A percentile compares a stretch with the other conserved stretches of the same genome.
These are phyloP conservation scores for Alternaria gansuensis DNA, from an alignment of 2,329 filamentous ascomycete genomes.

Conservation along the genomic window DNA sequence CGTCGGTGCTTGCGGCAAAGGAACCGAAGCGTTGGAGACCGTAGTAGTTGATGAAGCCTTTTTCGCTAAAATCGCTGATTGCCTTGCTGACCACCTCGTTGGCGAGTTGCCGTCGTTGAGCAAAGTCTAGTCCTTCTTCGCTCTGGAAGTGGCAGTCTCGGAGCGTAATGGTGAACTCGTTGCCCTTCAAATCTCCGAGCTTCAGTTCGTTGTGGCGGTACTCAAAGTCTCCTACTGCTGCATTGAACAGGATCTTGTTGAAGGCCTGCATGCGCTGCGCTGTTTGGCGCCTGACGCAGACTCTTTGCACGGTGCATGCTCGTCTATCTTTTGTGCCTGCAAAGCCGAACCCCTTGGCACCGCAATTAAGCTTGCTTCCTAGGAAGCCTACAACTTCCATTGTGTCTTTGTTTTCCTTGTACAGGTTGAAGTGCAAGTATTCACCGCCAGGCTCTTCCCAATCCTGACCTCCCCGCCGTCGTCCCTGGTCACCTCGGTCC, in stretches of 20 bases:
- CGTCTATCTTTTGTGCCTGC: constrained; percentile 92
- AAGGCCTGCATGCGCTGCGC: constrained; percentile 71
- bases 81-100: constrained; percentile 64
- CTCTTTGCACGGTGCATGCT: constrained; percentile 83
- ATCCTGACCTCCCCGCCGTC: constrained; percentile 52
- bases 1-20: constrained; percentile 84
- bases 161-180: constrained; percentile 91
- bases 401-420: constrained; percentile 97
- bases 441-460: constrained; percentile 78
- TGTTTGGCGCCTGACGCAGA: constrained; percentile 70
- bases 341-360: constrained; percentile 75
- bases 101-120: constrained; percentile 57
- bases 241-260: constrained; percentile 68
- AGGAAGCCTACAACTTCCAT: constrained; percentile 88
- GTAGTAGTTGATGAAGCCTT: constrained; percentile 97
- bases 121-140: constrained; percentile 46
- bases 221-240: constrained; percentile 78
- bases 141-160: constrained; percentile 78
- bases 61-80: constrained; percentile 71
- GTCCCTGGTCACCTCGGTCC: constrained; percentile 35
- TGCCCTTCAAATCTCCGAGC: constrained; percentile 84
- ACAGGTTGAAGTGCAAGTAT: constrained; percentile 88
- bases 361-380: constrained; percentile 74
- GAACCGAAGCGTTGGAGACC: constrained; percentile 97
- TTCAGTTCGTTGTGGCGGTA: constrained; percentile 76